Evolutionary conservation across 1,139 yeast species (phyloP), one percentile per base, ranked within the genome.

Genomic region (Hyphopichia pseudoburtonii): DNA sequence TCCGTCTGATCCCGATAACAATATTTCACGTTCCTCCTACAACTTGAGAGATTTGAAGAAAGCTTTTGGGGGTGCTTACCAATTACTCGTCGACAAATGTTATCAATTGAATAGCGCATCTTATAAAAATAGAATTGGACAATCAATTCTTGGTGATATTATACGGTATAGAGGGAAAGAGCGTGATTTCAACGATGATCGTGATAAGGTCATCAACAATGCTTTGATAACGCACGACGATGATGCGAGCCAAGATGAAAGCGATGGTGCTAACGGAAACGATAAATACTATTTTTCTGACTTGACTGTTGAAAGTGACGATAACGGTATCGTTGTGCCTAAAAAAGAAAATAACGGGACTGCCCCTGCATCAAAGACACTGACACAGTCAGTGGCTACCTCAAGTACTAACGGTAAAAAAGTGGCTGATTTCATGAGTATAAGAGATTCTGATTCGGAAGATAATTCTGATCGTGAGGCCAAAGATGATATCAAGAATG

Each of bases 41-140:
- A 89, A 90, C 55, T 66, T 88, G 28, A 66, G 90, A 32, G 90
- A 84, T 47, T 75, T 92, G 43, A 86, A 86, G 52, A 82, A 87
- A 50, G 88, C 97, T 0, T 89, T 92, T 66, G 84, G 86, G 9
- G 97, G 96, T 23, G 98, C 97, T 0, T 90, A 76, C 59, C 96
- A 88, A 53, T 59, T 89, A 35, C 64, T 92, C 29, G 78, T 82
- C 1, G 85, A 83, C 50, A 78, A 79, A 48, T 86, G 95, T 53
- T 86, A 81, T 56, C 66, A 63, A 30, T 60, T 78, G 47, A 60
- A 75, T 46, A 53, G 64, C n/a, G 80, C 88, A 1, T 69, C 87
- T 0, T 84, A 82, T 56, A 84, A 77, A 51, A 74, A 78, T 31
- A 65, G 96, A 41, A 52, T 82, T 9, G 92, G 92, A 0, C 78